Evolutionary conservation across 1,139 yeast genomes (phyloP).

Genomic region (Suhomyces terraborum): DNA sequence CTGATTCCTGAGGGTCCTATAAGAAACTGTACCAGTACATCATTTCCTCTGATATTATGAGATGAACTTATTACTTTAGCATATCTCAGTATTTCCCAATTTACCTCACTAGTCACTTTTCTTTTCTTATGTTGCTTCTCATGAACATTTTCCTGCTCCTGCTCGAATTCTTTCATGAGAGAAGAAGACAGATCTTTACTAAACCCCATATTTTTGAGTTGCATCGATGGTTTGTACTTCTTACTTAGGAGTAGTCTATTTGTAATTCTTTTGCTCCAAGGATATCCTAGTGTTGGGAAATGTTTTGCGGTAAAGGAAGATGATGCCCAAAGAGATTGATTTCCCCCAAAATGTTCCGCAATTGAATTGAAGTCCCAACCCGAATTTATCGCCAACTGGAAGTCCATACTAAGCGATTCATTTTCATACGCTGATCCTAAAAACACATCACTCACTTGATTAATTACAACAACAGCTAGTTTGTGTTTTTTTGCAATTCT

Average conservation of each 20-base stretch:
- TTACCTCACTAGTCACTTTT: constrained; percentile 11
- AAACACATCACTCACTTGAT: constrained; percentile 69
- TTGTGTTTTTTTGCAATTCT: constrained; percentile 49
- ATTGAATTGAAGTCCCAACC: constrained; percentile 68
- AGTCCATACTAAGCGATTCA: constrained; percentile 55
- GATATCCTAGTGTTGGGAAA: constrained; percentile 45
- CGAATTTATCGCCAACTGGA: constrained; percentile 69
- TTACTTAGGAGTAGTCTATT: constrained; percentile 39
- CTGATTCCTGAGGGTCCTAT: not conserved
- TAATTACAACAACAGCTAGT: constrained; percentile 70
- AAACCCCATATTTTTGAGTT: not conserved
- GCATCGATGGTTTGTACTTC: constrained; percentile 32
- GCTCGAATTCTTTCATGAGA: not conserved
- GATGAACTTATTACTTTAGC: constrained; percentile 28
- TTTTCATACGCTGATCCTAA: constrained; percentile 22
- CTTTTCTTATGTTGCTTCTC: constrained; percentile 1
- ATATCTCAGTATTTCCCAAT: constrained; percentile 36
- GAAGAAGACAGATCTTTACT: too few relatives aligned
- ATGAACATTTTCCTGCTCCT: not conserved
- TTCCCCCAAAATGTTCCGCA: constrained; percentile 11
- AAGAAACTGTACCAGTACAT: not conserved
- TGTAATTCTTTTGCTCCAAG: constrained; percentile 40
- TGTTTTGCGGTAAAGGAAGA: constrained; percentile 9
- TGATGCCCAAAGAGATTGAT: not conserved
- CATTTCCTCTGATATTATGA: constrained; percentile 9